Base-by-base conservation (phyloP, 1,139 yeast genomes). In the Pichia terricola region DNA sequence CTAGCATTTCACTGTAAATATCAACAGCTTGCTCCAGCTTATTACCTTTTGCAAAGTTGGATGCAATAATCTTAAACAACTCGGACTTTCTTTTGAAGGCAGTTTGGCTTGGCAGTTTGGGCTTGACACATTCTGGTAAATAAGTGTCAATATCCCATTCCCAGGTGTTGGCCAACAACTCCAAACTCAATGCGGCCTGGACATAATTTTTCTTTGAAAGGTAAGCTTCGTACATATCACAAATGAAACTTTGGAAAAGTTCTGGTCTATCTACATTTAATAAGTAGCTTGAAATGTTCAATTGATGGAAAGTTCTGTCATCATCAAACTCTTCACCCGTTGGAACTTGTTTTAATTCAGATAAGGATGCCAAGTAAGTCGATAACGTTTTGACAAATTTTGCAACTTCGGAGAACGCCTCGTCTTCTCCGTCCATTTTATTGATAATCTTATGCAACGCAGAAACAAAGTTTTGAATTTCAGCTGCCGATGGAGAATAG, bases 171-270 rank as follows among this genome's bases (percentile, higher is more conserved):
- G 95, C 94, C 54, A 86, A 69, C 45, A 86, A 68, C 59, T 83
- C 88, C 55, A 86, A 70, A 55, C 89, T 77, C 53, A 87, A 70
- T 4, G 94, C 96, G 8, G 94, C 94, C 64, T 87, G 95, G 38
- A 82, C 81, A 58, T 64, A 76, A 58, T 85, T 86, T 37, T 68
- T 68, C 61, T 80, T 81, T 26, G 66, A 58, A 44, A 82, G 52
- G 54, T 82, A 77, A 52, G 73, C 77, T 53, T 81, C 81, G 56
- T 77, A 85, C 75, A 86, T 75, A 47, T 79, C 81, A 61, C 81
- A 76, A 53, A 87, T 77, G 60, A 85, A 83, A 16, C 86, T 75
- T 58, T 84, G 82, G 65, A 87, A 81, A 49, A 82, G 69, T 59
- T 84, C 94, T 0, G 94, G 94, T 54, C 81, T 79, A 58, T 81